Evolutionary conservation across 805 yeast species (phyloP), one percentile per base, ranked within the genome.

Genomic region (Candida golubevii): DNA sequence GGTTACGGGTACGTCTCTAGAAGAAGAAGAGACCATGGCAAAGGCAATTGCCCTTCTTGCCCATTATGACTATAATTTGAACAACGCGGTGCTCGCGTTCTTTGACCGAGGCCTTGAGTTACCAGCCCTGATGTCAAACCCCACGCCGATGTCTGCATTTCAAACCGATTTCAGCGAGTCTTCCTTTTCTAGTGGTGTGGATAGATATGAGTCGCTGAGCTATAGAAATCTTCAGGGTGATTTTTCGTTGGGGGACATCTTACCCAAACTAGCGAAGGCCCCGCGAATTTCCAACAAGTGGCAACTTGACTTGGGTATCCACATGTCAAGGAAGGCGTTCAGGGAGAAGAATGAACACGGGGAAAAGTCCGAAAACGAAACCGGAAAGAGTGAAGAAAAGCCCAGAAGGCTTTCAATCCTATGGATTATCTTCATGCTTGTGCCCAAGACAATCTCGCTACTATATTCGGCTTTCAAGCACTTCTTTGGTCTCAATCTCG

Each of bases 61-160:
- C 4, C 45, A 45, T 33, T 46, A 51, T 39, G 37, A 79, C 39
- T 81, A 82, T 82, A 74, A 82, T 54, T 56, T 84, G 39, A 86
- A 83, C 53, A 67, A 74, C 35, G 79, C 88, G 1, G 61, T 82
- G 29, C 74, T 83, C 4, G 71, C 79, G 40, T 84, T 72, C 58
- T 82, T 82, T 56, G 90, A 84, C 53, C 44, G 54, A 5, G 71
- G 72, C n/a, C 65, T 70, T 44, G 66, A 61, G 1, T 35, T 57
- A n/a, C 53, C 55, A 11, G 41, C 35, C 6, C 49, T 39, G 29
- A 45, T 45, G n/a, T 35, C 47, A 6, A 36, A 29, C 10, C 35
- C 31, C 1, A 26, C 26, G 9, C 11, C 7, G 23, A 35, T 27
- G 11, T n/a, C 13, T 12, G 36, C 7, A 10, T 28, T 30, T 10